Conservation (phyloP, 805 yeast genomes). For the Candida tallmaniae region DNA sequence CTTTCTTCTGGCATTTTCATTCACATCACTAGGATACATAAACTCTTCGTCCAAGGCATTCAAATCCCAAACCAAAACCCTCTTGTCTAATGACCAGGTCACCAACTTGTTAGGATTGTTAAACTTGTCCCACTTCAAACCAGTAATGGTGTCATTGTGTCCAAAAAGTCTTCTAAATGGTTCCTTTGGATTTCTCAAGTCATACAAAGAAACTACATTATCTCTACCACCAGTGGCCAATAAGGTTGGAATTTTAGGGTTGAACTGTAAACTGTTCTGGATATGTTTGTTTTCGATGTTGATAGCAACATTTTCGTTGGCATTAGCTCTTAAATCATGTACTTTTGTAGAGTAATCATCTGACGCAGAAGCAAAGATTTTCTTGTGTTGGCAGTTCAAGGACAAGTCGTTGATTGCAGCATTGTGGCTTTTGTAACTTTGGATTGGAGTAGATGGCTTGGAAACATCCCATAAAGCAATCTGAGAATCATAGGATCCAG, state of each 20-base stretch:
- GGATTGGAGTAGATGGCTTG: conserved; percentile 42
- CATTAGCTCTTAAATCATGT: conserved; percentile 48
- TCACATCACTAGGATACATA: conserved; percentile 24
- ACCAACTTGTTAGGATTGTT: conserved; percentile 49
- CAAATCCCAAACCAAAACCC: conserved; percentile 75
- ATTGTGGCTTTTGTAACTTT: conserved; percentile 45
- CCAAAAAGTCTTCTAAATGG: conserved; percentile 68
- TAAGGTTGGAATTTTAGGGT: conserved; percentile 48
- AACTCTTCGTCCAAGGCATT: conserved; percentile 53
- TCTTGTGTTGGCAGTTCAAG: conserved; percentile 36
- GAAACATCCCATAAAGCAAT: conserved; percentile 68
- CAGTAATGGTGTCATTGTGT: conserved; percentile 44
- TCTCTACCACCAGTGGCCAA: conserved; percentile 80
- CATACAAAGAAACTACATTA: conserved; percentile 69
- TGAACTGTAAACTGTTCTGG: conserved; percentile 67
- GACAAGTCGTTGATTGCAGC: conserved; percentile 65
- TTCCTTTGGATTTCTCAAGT: conserved; percentile 54
- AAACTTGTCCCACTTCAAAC: conserved; percentile 48
- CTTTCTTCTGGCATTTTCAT: conserved; percentile 44
- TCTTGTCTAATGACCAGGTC: conserved; percentile 59
- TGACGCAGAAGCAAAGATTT: conserved; percentile 63
- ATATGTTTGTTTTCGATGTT: conserved; percentile 45
- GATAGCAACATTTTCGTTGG: conserved; percentile 37
- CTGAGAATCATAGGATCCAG: conserved; percentile 64
- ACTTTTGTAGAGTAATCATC: conserved; percentile 63